Conservation (phyloP, 495 filamentous ascomycete genomes). For the Thermothielavioides terrestris region DNA sequence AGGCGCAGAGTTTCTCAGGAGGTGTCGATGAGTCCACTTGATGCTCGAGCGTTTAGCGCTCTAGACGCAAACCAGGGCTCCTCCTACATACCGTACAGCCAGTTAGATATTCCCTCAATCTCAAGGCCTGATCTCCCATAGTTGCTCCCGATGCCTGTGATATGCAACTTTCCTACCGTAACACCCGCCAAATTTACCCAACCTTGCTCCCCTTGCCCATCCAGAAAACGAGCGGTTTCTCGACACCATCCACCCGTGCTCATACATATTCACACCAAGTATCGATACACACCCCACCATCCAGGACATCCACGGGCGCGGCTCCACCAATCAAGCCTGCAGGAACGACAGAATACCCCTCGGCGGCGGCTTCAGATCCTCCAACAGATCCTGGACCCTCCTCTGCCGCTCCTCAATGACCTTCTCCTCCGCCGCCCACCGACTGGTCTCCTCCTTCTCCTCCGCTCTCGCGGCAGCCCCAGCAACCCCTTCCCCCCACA, state of each 20-base stretch:
- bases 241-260: no score
- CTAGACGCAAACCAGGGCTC: no score
- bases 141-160: no score
- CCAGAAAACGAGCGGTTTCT: no score
- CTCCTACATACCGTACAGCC: no score
- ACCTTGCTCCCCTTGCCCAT: no score
- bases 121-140: no score
- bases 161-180: no score
- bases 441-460: conserved; percentile 19
- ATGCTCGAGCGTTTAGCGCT: not conserved
- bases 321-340: conserved; percentile 27
- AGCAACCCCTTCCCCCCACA: conserved; percentile 40
- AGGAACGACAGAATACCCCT: conserved; percentile 32
- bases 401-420: conserved; percentile 42
- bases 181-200: no score
- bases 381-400: conserved; percentile 35
- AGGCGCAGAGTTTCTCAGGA: not conserved
- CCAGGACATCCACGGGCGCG: no score
- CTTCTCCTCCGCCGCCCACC: conserved; percentile 46
- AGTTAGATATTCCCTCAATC: no score
- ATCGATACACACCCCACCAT: not conserved
- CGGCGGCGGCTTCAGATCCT: conserved; percentile 36
- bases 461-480: not conserved
- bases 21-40: not conserved
- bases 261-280: no score